Conservation (phyloP, 2,329 filamentous ascomycete genomes). For the Sclerotinia trifoliorum region DNA sequence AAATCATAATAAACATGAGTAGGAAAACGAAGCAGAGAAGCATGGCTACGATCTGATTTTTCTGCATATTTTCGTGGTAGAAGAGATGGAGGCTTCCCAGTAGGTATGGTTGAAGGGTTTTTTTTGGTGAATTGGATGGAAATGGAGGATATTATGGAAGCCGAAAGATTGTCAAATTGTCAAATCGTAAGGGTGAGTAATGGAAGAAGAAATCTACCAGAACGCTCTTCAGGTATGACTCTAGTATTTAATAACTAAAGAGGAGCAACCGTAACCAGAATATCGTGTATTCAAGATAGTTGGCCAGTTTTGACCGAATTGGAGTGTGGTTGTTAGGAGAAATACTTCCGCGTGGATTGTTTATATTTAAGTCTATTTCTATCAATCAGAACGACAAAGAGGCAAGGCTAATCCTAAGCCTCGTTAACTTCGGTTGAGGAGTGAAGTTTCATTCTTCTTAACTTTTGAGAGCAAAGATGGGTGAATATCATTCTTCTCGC, state of each 20-base stretch:
- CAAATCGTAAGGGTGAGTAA: background rate
- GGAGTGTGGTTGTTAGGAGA: background rate
- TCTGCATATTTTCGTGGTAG: conserved; percentile 12
- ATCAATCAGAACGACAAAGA: background rate
- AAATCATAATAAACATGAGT: conserved; percentile 14
- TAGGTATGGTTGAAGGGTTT: background rate
- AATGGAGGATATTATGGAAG: background rate
- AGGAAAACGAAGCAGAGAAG: conserved; percentile 15
- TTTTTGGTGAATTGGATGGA: background rate
- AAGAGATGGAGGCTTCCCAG: background rate
- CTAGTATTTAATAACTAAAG: background rate
- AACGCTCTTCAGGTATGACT: background rate
- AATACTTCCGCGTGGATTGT: background rate
- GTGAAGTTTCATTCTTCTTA: conserved; percentile 2
- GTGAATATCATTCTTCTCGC: conserved; percentile 18
- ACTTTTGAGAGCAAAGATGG: conserved; percentile 8
- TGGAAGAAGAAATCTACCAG: background rate
- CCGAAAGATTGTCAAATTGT: background rate
- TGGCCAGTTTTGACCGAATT: background rate
- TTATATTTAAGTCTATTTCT: background rate
- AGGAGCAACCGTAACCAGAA: background rate
- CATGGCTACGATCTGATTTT: conserved; percentile 8
- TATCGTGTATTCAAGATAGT: background rate
- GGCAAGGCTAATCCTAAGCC: background rate
- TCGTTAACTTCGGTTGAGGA: conserved; percentile 11